Percentiles rank a stretch among this genome's conserved stretches.
Conservation (phyloP, 805 yeast genomes). For the Starmerella lactis-condensi region DNA sequence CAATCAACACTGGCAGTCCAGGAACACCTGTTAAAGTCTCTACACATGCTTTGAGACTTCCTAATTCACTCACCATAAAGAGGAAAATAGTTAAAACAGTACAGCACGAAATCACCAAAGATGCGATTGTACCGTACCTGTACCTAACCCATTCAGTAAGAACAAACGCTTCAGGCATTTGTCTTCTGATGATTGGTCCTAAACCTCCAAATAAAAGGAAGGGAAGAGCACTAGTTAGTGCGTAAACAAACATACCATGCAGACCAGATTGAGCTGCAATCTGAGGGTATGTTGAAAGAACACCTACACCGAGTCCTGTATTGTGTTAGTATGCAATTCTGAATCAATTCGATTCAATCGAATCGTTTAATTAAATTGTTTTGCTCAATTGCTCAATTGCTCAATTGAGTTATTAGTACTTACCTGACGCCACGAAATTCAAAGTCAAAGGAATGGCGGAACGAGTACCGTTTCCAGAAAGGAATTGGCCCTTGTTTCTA, state of each 20-base stretch:
- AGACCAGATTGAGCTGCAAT: slow-evolving; percentile 73
- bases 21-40: slow-evolving; percentile 59
- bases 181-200: slow-evolving; percentile 62
- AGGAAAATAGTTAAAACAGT: slow-evolving; percentile 58
- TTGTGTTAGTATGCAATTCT: slow-evolving; percentile 28
- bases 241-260: slow-evolving; percentile 71
- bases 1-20: slow-evolving; percentile 63
- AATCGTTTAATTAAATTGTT: slow-evolving; percentile 2
- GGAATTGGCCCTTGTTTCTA: slow-evolving; percentile 36
- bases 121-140: slow-evolving; percentile 55
- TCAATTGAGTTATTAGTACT: slow-evolving; percentile 7
- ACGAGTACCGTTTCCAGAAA: slow-evolving; percentile 67
- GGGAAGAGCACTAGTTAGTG: slow-evolving; percentile 65
- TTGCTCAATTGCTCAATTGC: slow-evolving; percentile 1
- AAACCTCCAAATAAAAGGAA: slow-evolving; percentile 62
- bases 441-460: slow-evolving; percentile 63
- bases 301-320: slow-evolving; percentile 73
- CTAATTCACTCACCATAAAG: slow-evolving; percentile 60
- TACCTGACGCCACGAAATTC: slow-evolving; percentile 77
- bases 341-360: slow-evolving; percentile 77
- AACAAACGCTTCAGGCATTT: slow-evolving; percentile 79
- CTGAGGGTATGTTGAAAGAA: slow-evolving; percentile 67
- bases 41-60: slow-evolving; percentile 32
- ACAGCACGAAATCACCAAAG: slow-evolving; percentile 30
- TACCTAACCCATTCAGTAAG: slow-evolving; percentile 87